Conservation (phyloP, 2,329 filamentous ascomycete species). For the Phialocephala sp. region DNA sequence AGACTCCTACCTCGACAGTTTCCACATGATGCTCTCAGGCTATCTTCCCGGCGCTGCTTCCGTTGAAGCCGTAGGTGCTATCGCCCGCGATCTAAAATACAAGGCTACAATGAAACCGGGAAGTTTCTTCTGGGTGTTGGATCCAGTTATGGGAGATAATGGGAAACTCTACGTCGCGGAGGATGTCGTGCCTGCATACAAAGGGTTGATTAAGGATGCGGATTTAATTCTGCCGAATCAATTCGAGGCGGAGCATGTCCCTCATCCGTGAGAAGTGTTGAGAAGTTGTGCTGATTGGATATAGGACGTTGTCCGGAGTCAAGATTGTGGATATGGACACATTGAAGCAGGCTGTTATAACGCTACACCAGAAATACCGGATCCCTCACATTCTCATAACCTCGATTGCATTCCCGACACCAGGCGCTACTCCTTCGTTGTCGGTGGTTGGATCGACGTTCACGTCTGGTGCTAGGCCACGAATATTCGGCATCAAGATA, state of each 20-base stretch:
- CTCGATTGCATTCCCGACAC: constrained; percentile 71
- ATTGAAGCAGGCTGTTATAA: constrained; percentile 75
- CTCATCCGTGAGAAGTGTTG: neutral
- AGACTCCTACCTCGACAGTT: constrained; percentile 83
- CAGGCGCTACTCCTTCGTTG: constrained; percentile 59
- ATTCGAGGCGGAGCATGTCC: constrained; percentile 88
- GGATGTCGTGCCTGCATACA: constrained; percentile 91
- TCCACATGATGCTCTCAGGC: constrained; percentile 92
- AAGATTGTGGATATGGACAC: constrained; percentile 78
- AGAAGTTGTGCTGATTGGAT: constrained; percentile 22
- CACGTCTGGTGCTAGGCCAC: constrained; percentile 66
- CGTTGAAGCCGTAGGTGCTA: constrained; percentile 82
- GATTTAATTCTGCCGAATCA: constrained; percentile 96
- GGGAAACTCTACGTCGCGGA: constrained; percentile 89
- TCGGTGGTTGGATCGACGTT: constrained; percentile 81
- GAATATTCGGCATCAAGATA: constrained; percentile 88
- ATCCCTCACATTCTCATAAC: constrained; percentile 93
- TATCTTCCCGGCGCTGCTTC: constrained; percentile 89
- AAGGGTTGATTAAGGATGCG: constrained; percentile 76
- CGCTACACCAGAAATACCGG: constrained; percentile 75
- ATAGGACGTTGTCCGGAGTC: constrained; percentile 81
- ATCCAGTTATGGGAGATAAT: constrained; percentile 98
- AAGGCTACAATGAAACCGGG: constrained; percentile 68
- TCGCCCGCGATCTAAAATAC: constrained; percentile 79
- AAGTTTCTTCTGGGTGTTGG: constrained; percentile 94